A percentile compares a stretch with the other conserved stretches of the same genome.
Conservation (phyloP, 257 asterid species). For the Cynanchum wilfordii region DNA sequence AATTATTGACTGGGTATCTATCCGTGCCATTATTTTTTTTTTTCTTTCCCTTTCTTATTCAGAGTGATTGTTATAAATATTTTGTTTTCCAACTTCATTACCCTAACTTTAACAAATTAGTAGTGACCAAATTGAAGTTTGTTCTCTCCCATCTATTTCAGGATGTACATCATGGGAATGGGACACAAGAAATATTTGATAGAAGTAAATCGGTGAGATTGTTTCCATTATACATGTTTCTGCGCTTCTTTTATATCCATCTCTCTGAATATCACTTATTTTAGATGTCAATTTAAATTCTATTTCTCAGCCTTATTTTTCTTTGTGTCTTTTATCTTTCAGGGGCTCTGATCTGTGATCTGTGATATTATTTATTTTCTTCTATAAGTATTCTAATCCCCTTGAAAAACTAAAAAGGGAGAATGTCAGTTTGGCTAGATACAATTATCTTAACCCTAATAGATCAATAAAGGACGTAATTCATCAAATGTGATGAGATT, state of each 20-base stretch:
- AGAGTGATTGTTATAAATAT: not conserved
- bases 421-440: not conserved
- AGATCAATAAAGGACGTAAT: not conserved
- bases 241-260: not conserved
- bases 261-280: not conserved
- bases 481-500: not conserved
- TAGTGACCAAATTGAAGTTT: not conserved
- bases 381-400: not conserved
- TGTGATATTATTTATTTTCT: not conserved
- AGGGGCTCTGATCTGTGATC: not conserved
- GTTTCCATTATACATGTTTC: not conserved
- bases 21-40: not conserved
- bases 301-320: not conserved
- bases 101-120: not conserved
- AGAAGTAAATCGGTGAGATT: slow-evolving; percentile 71
- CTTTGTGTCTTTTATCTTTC: not conserved
- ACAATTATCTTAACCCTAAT: not conserved
- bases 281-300: not conserved
- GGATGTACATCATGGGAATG: slow-evolving; percentile 99
- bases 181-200: slow-evolving; percentile 96
- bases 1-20: slow-evolving; percentile 89
- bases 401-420: not conserved
- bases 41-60: not conserved
- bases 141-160: slow-evolving; percentile 29
- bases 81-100: not conserved